A percentile compares a stretch with the other conserved stretches of the same genome.
Conservation (phyloP, 1,284 basidiomycete genomes). For the Ganoderma resinaceum region DNA sequence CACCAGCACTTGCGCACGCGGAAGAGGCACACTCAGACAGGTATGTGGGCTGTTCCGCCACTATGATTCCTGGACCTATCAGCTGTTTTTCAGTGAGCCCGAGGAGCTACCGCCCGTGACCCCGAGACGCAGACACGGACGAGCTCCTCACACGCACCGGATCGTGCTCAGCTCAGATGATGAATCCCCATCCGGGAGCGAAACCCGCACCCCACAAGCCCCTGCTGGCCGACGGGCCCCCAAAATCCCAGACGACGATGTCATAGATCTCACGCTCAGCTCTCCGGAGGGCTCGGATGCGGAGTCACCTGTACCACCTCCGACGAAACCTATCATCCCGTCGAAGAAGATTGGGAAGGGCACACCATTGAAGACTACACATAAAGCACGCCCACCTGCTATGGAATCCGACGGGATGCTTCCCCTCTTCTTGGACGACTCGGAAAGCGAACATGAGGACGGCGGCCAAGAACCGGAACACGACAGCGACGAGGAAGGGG, state of each 20-base stretch:
- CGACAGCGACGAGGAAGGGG: background rate
- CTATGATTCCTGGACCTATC: no score
- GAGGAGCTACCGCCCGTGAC: slow-evolving; percentile 10
- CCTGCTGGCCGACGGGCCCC: background rate
- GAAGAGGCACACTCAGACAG: background rate
- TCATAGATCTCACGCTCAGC: slow-evolving; percentile 34
- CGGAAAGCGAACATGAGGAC: slow-evolving; percentile 36
- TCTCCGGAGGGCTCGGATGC: slow-evolving; percentile 18
- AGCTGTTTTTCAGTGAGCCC: background rate
- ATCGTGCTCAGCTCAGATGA: slow-evolving; percentile 17
- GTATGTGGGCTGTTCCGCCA: background rate
- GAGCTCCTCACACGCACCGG: slow-evolving; percentile 2
- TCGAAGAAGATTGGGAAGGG: background rate
- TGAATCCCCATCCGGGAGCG: background rate
- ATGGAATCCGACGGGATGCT: slow-evolving; percentile 6
- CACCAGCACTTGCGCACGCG: background rate
- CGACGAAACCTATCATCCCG: background rate
- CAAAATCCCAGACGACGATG: slow-evolving; percentile 17
- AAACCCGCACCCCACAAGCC: background rate
- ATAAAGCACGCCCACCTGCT: background rate
- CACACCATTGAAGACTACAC: background rate
- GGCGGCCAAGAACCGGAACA: slow-evolving; percentile 15
- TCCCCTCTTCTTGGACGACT: slow-evolving; percentile 36
- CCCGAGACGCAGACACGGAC: background rate
- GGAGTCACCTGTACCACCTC: background rate